Percentiles rank a stretch among this genome's conserved stretches.
Conservation (phyloP, 2,329 filamentous ascomycete genomes). For the Pestalotiopsis sp. region DNA sequence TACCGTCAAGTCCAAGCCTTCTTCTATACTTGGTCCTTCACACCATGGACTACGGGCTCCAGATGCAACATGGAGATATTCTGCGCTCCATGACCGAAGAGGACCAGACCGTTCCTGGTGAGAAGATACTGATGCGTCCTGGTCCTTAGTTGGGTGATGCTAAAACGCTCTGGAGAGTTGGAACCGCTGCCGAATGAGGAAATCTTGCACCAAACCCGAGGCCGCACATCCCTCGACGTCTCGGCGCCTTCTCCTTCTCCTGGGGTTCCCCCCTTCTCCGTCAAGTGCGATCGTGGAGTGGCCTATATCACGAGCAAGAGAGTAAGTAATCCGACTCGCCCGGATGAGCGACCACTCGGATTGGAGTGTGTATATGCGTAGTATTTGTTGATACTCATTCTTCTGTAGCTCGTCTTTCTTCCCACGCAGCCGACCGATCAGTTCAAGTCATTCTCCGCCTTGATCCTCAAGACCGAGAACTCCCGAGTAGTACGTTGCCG, state of each 20-base stretch:
- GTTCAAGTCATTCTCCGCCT: constrained; percentile 87
- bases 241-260: constrained; percentile 70
- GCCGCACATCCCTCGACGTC: constrained; percentile 76
- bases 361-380: constrained; percentile 17
- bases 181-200: constrained; percentile 84
- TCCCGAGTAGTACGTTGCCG: constrained; percentile 64
- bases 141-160: constrained; percentile 80
- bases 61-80: constrained; percentile 47
- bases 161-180: constrained; percentile 73
- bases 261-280: constrained; percentile 64
- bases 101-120: constrained; percentile 32
- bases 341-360: constrained; percentile 13
- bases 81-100: constrained; percentile 41
- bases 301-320: constrained; percentile 85
- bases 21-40: constrained; percentile 1
- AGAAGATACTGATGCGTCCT: constrained; percentile 55
- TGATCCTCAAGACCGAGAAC: constrained; percentile 86
- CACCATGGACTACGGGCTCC: constrained; percentile 39
- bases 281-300: constrained; percentile 75
- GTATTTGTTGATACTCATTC: background rate
- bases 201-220: constrained; percentile 78
- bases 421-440: constrained; percentile 69
- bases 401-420: constrained; percentile 79
- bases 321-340: constrained; percentile 48
- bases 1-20: background rate